phyloP scores from a whole-genome alignment of 2,329 filamentous ascomycete species.

The Seiridium unicorne region DNA sequence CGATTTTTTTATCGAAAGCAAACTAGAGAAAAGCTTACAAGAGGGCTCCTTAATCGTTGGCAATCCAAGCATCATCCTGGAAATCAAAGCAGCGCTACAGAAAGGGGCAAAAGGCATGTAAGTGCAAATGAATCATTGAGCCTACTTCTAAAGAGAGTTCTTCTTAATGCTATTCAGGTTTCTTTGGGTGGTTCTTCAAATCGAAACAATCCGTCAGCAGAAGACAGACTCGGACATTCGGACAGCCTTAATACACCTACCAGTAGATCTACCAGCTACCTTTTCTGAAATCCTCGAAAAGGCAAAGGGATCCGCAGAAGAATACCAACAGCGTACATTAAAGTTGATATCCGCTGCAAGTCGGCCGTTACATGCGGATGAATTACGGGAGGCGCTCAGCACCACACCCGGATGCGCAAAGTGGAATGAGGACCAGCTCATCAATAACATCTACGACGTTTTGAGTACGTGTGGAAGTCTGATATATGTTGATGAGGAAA shows the following conservation, averaged over 20 bases:
- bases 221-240: background rate
- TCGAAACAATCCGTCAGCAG: background rate
- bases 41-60: background rate
- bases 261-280: background rate
- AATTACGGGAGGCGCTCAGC: background rate
- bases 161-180: too few species aligned
- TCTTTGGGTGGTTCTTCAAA: background rate
- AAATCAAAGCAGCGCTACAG: background rate
- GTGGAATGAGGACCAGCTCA: background rate
- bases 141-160: too few species aligned
- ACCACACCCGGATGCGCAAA: background rate
- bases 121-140: too few species aligned
- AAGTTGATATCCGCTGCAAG: background rate
- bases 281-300: background rate
- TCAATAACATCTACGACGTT: background rate
- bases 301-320: background rate
- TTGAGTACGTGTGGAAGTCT: background rate
- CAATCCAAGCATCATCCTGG: background rate
- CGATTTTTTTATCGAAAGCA: background rate
- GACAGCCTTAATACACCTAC: background rate
- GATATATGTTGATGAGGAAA: background rate
- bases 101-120: background rate
- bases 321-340: background rate
- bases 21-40: background rate
- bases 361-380: background rate